Evolutionary conservation across 352 stramenopile genomes (phyloP), one percentile per base, ranked within the genome.

Genomic region (Plasmopara viticola): DNA sequence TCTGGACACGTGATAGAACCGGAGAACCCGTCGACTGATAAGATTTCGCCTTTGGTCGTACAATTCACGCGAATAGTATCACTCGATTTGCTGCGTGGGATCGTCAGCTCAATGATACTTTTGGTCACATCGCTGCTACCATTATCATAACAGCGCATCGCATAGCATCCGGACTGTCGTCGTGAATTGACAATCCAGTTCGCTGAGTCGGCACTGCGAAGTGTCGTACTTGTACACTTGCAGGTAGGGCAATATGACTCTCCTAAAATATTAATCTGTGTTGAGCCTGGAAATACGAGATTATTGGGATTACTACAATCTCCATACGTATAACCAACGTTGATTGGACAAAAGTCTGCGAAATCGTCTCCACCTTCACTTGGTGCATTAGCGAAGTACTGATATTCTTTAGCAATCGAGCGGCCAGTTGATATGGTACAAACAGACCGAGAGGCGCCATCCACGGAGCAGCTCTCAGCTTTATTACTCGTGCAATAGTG

Each of bases 271-370:
- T 91, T 93, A 60, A 87, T 71, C 7, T 44, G 68, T 13, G 78
- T 86, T 17, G 65, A 64, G 0, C 55, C 42, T 0, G 79, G 69
- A 7, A 59, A 51, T 0, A 70, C 55, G 12, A 93, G 66, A 43
- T 94, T 94, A 34, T 39, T 53, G 7, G 64, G 52, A 38, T 76
- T 65, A n/a, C 64, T 62, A 56, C 83, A 94, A 56, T 94, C 80
- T 37, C 80, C 80, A 18, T 67, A 67, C 8, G 63, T 56, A 51
- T 80, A 90, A 38, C 78, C 83, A 31, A 78, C 70, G 40, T 90
- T 89, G 42, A 91, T 74, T 4, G 83, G 83, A 40, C 80, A 94
- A 48, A 71, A 94, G 56, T 94, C 80, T 0, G 80, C 74, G 38
- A 79, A 91, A 13, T 82, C 68, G 35, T 72, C 68, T 8, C 78